These are phyloP conservation scores for Anaeromyces robustus DNA, from an alignment of 192 early-diverging fungal species.

Conservation along the genomic window DNA sequence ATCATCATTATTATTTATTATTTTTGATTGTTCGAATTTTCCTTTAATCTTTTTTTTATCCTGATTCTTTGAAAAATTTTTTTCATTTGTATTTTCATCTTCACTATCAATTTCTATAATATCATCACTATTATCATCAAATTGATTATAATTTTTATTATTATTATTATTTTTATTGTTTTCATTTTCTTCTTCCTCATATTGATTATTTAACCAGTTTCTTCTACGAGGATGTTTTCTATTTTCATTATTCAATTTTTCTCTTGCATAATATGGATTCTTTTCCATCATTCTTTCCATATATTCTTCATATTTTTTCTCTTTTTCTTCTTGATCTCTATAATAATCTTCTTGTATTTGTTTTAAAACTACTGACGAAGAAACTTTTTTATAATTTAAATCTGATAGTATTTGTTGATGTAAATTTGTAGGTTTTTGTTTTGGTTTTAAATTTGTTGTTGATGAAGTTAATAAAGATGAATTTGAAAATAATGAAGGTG, in stretches of 20 bases:
- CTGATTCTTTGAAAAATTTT: too few relatives aligned
- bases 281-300: neutral
- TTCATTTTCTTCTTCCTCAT: neutral
- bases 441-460: too few relatives aligned
- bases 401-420: neutral
- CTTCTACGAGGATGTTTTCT: neutral
- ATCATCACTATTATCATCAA: neutral
- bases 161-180: too few relatives aligned
- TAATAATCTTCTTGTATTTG: neutral
- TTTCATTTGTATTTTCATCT: neutral
- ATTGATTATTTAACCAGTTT: neutral
- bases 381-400: neutral
- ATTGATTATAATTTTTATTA: too few relatives aligned
- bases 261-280: neutral
- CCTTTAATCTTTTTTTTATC: neutral
- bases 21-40: neutral
- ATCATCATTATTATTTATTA: neutral
- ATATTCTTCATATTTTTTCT: neutral
- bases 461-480: too few relatives aligned
- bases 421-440: neutral
- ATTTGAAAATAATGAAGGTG: too few relatives aligned
- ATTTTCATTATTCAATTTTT: neutral
- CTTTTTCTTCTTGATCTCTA: neutral
- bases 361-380: neutral
- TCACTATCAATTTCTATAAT: neutral